Conservation (phyloP, 2,329 filamentous ascomycete species). For the Ambrosiella xylebori region DNA sequence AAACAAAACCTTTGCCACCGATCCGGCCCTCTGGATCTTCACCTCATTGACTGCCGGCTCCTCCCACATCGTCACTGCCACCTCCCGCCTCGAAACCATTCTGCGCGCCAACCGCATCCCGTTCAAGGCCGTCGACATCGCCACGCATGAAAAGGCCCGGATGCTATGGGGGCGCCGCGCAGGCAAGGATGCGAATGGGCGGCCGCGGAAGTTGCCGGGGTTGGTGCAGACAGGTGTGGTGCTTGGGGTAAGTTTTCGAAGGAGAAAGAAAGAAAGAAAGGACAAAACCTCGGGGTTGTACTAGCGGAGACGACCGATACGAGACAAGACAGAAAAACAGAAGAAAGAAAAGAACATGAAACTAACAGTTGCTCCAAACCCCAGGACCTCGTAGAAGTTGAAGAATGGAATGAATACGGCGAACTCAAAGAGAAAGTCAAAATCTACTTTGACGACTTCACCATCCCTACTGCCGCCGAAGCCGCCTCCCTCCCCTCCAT, state of each 20-base stretch:
- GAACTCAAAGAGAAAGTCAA: conserved; percentile 77
- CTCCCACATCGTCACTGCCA: conserved; percentile 90
- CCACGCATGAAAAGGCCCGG: conserved; percentile 73
- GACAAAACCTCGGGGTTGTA: not conserved
- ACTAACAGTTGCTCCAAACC: not conserved
- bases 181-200: conserved; percentile 49
- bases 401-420: conserved; percentile 98
- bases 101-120: conserved; percentile 86
- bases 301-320: too few species aligned
- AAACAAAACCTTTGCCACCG: conserved; percentile 32
- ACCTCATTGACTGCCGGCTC: conserved; percentile 91
- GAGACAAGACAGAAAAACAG: not conserved
- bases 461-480: conserved; percentile 35
- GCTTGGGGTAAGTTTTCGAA: conserved; percentile 50
- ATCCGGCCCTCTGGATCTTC: conserved; percentile 76
- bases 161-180: conserved; percentile 76
- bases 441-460: conserved; percentile 46
- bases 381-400: conserved; percentile 73
- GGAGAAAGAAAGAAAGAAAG: not conserved
- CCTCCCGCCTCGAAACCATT: conserved; percentile 88
- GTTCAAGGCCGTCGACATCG: conserved; percentile 82
- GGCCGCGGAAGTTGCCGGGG: conserved; percentile 63
- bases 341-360: not conserved
- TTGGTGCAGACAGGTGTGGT: conserved; percentile 77
- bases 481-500: conserved; percentile 20